A percentile compares a stretch with the other conserved stretches of the same genome.
Evolutionary conservation across 495 filamentous ascomycete species (phyloP).

Genomic region (Entonaema liquescens): DNA sequence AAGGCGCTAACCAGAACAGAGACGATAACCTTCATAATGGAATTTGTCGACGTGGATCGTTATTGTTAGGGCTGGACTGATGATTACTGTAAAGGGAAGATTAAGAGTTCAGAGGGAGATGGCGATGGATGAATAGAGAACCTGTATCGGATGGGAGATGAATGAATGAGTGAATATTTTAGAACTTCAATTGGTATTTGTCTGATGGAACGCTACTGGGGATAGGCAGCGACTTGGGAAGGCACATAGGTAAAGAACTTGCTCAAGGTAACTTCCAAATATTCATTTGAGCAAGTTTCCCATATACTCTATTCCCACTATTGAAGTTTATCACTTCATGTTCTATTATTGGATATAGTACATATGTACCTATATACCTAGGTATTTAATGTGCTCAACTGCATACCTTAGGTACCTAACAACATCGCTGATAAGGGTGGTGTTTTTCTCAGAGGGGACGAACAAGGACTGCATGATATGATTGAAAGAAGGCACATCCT

Average conservation of each 20-base stretch:
- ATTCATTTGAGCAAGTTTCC: neutral
- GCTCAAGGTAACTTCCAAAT: neutral
- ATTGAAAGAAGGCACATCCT: neutral
- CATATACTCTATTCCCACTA: neutral
- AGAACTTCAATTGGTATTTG: no score
- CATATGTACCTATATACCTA: no score
- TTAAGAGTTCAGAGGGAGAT: no score
- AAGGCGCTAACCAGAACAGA: constrained; percentile 1
- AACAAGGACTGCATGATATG: neutral
- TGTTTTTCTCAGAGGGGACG: neutral
- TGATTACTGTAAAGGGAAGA: no score
- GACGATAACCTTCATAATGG: constrained; percentile 16
- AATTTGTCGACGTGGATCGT: neutral
- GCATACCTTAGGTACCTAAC: neutral
- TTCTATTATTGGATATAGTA: no score
- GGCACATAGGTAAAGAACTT: neutral
- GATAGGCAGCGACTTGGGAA: neutral
- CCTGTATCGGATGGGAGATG: no score
- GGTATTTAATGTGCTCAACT: neutral
- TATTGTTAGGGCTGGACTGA: neutral
- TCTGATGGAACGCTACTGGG: no score
- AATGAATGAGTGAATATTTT: no score
- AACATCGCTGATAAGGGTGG: neutral
- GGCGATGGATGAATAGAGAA: no score
- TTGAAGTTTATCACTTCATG: no score